Evolutionary conservation across 345 rosid genomes (phyloP).

Genomic region (Eucalyptus rudis): DNA sequence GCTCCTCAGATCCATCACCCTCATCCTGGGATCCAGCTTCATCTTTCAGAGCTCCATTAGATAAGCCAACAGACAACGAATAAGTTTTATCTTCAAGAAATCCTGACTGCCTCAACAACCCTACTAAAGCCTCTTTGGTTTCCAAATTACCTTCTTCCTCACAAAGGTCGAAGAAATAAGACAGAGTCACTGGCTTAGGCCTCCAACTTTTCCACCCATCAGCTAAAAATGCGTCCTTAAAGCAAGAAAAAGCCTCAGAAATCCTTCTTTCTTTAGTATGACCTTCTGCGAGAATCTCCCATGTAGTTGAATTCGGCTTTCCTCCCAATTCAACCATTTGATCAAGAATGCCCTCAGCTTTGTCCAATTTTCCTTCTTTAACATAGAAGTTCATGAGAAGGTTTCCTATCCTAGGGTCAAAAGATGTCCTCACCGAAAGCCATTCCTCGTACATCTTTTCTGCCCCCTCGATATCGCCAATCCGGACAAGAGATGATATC

Average conservation of each 20-base stretch:
- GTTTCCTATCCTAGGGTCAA: conserved; percentile 79
- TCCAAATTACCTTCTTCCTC: conserved; percentile 39
- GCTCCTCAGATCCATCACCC: conserved; percentile 10
- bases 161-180: conserved; percentile 48
- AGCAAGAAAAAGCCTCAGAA: conserved; percentile 47
- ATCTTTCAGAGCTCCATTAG: background rate
- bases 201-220: conserved; percentile 54
- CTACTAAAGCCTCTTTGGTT: conserved; percentile 41
- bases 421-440: conserved; percentile 51
- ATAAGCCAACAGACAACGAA: conserved; percentile 27
- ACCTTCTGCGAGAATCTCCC: conserved; percentile 90
- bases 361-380: conserved; percentile 45
- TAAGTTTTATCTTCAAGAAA: conserved; percentile 37
- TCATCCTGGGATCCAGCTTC: background rate
- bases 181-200: conserved; percentile 43
- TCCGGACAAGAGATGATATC: conserved; percentile 56
- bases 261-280: conserved; percentile 35
- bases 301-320: conserved; percentile 58
- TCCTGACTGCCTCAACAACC: conserved; percentile 41
- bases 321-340: conserved; percentile 68
- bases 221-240: conserved; percentile 46
- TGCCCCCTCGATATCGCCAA: conserved; percentile 65
- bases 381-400: conserved; percentile 54
- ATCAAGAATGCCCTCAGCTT: conserved; percentile 44
- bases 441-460: conserved; percentile 72